Evolutionary conservation across 345 rosid genomes (phyloP).

Genomic region (Citrus cavaleriei): DNA sequence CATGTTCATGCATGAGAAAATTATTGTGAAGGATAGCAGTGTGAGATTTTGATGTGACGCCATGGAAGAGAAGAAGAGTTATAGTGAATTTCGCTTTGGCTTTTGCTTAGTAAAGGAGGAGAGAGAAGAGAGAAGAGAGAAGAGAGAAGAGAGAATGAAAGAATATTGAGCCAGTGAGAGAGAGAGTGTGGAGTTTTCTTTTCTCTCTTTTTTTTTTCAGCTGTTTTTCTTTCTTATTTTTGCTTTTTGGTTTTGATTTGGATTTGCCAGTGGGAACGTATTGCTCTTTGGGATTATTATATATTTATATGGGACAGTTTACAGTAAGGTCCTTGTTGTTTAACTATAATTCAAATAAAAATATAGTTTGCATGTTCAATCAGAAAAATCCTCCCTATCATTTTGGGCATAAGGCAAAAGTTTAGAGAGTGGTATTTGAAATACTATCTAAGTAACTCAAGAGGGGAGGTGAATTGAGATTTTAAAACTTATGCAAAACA

Average conservation of each 20-base stretch:
- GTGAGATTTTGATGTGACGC: slow-evolving; percentile 1
- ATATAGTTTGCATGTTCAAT: too few relatives aligned
- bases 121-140: slow-evolving; percentile 7
- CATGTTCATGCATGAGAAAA: not conserved
- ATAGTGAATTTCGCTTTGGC: slow-evolving; percentile 8
- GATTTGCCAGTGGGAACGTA: not conserved
- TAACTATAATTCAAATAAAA: too few relatives aligned
- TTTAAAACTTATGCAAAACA: too few relatives aligned
- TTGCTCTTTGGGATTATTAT: too few relatives aligned
- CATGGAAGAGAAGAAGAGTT: slow-evolving; percentile 27
- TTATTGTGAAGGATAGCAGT: not conserved
- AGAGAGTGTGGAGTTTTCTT: slow-evolving; percentile 12
- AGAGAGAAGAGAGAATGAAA: slow-evolving; percentile 8
- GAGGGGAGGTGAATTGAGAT: too few relatives aligned
- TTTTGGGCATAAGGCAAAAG: too few relatives aligned
- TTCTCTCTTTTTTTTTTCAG: not conserved
- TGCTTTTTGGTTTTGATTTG: not conserved
- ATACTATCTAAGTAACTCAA: too few relatives aligned
- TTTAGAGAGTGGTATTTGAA: too few relatives aligned
- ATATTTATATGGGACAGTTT: too few relatives aligned
- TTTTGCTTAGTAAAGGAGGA: slow-evolving; percentile 3
- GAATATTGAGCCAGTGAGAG: too few relatives aligned
- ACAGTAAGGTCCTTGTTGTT: too few relatives aligned
- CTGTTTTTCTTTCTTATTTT: slow-evolving; percentile 5
- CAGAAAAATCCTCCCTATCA: too few relatives aligned